Conservation (phyloP, 1,284 basidiomycete genomes). For the Meripilus lineatus region DNA sequence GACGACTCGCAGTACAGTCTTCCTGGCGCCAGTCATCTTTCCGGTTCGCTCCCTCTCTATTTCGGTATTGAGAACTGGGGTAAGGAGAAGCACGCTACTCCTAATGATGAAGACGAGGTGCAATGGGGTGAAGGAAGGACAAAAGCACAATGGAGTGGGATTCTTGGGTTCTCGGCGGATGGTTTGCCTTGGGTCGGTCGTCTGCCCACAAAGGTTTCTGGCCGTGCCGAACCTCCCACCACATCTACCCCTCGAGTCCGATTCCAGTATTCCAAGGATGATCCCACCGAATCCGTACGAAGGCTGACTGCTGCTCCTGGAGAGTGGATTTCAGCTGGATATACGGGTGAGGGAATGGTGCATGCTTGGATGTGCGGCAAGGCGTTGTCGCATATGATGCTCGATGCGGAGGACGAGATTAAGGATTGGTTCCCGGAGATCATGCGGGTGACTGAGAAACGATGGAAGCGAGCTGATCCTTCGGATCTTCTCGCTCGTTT, state of each 20-base stretch:
- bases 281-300: slow-evolving; percentile 5
- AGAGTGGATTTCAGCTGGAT: slow-evolving; percentile 53
- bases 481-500: slow-evolving; percentile 27
- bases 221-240: slow-evolving; percentile 24
- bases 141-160: slow-evolving; percentile 46
- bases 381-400: slow-evolving; percentile 53
- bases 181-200: slow-evolving; percentile 43
- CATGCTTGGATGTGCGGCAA: slow-evolving; percentile 58
- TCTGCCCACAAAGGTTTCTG: slow-evolving; percentile 31
- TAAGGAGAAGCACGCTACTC: slow-evolving; percentile 23
- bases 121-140: slow-evolving; percentile 37
- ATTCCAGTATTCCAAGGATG: neutral
- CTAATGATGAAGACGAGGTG: slow-evolving; percentile 9
- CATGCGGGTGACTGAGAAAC: slow-evolving; percentile 43
- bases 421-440: slow-evolving; percentile 45
- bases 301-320: slow-evolving; percentile 28
- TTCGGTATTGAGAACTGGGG: slow-evolving; percentile 41
- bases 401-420: slow-evolving; percentile 30
- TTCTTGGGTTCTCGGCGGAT: slow-evolving; percentile 45
- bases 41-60: slow-evolving; percentile 36
- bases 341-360: slow-evolving; percentile 64
- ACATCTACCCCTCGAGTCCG: neutral
- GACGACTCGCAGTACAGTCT: slow-evolving; percentile 38
- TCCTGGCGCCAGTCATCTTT: slow-evolving; percentile 32
- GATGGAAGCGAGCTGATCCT: slow-evolving; percentile 40